Evolutionary conservation across 75 land plant species (phyloP).

Genomic region (Selaginella moellendorffii): DNA sequence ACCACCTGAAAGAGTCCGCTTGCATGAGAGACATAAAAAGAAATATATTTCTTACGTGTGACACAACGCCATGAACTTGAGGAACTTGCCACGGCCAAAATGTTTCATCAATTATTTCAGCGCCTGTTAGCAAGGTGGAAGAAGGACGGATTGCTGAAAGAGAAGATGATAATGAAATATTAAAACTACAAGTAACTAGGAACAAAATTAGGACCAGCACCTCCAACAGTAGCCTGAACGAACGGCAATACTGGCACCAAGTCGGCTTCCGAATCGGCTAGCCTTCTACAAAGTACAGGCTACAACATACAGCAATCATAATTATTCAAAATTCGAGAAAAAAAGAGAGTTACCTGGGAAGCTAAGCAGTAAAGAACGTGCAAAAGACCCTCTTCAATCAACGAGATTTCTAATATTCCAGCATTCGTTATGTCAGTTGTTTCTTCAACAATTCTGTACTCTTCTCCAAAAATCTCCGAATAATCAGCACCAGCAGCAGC

Average conservation of each 20-base stretch:
- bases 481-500: conserved; percentile 34
- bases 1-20: conserved; percentile 44
- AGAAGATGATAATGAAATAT: not conserved
- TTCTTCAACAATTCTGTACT: conserved; percentile 23
- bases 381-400: conserved; percentile 76
- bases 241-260: conserved; percentile 71
- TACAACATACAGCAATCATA: conserved; percentile 14
- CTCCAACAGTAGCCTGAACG: conserved; percentile 80
- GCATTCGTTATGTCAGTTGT: conserved; percentile 19
- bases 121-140: conserved; percentile 4
- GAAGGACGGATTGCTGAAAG: conserved; percentile 18
- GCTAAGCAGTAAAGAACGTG: conserved; percentile 80
- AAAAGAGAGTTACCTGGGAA: conserved; percentile 36
- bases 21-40: not conserved
- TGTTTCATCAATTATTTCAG: conserved; percentile 37
- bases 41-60: conserved; percentile 39
- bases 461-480: conserved; percentile 69
- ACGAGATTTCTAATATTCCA: conserved; percentile 20
- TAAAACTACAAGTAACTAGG: not conserved
- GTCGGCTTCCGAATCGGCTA: conserved; percentile 49
- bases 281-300: conserved; percentile 51
- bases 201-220: conserved; percentile 17
- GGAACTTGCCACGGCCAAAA: conserved; percentile 69
- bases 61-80: conserved; percentile 54
- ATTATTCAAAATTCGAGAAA: not conserved